Percentiles rank a stretch among this genome's conserved stretches.
Evolutionary conservation across 1,284 basidiomycete genomes (phyloP).

Genomic region (Fomitopsis betulina): DNA sequence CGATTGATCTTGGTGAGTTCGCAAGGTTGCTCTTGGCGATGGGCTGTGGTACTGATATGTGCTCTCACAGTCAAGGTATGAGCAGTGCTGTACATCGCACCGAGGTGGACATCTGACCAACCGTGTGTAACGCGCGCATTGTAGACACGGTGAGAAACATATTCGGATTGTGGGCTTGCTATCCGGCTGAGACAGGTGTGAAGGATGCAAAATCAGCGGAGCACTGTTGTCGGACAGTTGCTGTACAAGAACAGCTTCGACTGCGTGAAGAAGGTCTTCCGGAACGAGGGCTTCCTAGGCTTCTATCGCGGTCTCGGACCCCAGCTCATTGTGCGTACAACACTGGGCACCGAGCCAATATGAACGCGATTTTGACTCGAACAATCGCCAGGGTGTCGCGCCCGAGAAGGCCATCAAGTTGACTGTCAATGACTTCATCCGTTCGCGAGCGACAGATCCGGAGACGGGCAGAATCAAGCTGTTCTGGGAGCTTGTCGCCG

Average conservation of each 20-base stretch:
- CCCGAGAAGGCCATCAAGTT: conserved; percentile 98
- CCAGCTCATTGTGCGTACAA: conserved; percentile 76
- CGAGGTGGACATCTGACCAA: background rate
- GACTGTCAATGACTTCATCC: conserved; percentile 93
- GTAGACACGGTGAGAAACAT: conserved; percentile 58
- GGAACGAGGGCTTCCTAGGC: conserved; percentile 90
- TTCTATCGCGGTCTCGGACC: conserved; percentile 97
- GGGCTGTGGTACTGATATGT: conserved; percentile 6
- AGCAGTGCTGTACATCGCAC: conserved; percentile 6
- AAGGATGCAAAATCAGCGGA: conserved; percentile 97
- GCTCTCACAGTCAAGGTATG: conserved; percentile 59
- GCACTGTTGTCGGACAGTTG: conserved; percentile 90
- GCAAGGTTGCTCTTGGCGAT: background rate
- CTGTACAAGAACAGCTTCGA: conserved; percentile 94
- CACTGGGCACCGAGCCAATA: conserved; percentile 23
- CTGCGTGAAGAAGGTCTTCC: conserved; percentile 91
- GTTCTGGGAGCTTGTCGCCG: conserved; percentile 85
- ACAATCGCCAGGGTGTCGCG: conserved; percentile 76
- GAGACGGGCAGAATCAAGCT: conserved; percentile 92
- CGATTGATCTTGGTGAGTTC: conserved; percentile 83
- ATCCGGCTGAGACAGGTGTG: conserved; percentile 4
- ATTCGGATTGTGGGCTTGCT: background rate
- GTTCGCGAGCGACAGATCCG: conserved; percentile 82
- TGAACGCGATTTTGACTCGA: conserved; percentile 35
- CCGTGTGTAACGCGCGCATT: background rate